phyloP scores from a whole-genome alignment of 305 asterid species.

The Fraxinus xanthoxyloides region DNA sequence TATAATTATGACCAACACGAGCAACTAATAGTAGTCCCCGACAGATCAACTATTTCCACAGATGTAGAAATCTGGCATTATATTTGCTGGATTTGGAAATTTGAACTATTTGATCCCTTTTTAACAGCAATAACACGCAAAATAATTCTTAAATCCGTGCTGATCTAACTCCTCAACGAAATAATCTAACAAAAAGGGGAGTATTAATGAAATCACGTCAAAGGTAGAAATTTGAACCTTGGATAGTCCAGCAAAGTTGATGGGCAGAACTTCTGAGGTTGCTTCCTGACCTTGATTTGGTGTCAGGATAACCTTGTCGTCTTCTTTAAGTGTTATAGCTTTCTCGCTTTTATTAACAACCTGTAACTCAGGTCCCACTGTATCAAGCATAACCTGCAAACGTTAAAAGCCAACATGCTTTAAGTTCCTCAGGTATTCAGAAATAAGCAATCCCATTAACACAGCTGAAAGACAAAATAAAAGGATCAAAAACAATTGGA shows the following conservation, averaged over 20 bases:
- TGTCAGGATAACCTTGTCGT: constrained; percentile 75
- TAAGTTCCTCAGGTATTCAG: background rate
- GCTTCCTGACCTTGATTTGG: constrained; percentile 91
- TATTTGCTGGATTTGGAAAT: background rate
- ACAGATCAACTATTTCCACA: background rate
- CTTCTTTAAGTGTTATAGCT: constrained; percentile 70
- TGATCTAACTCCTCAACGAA: background rate
- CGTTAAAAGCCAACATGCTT: constrained; percentile 10
- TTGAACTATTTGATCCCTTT: background rate
- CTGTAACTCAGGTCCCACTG: constrained; percentile 89
- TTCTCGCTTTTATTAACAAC: constrained; percentile 76
- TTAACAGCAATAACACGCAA: background rate
- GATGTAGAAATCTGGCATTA: background rate
- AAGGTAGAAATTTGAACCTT: constrained; percentile 47
- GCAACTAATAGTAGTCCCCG: background rate
- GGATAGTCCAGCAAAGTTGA: constrained; percentile 81
- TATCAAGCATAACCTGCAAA: constrained; percentile 87
- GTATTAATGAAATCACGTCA: background rate
- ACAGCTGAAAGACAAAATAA: background rate
- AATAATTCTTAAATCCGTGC: background rate
- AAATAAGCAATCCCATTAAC: background rate
- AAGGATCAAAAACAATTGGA: background rate
- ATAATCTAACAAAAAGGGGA: background rate
- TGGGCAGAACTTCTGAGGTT: constrained; percentile 73
- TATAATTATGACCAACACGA: background rate